Evolutionary conservation across 768 basidiomycete genomes (phyloP).

Genomic region (Amanita fuliginea): DNA sequence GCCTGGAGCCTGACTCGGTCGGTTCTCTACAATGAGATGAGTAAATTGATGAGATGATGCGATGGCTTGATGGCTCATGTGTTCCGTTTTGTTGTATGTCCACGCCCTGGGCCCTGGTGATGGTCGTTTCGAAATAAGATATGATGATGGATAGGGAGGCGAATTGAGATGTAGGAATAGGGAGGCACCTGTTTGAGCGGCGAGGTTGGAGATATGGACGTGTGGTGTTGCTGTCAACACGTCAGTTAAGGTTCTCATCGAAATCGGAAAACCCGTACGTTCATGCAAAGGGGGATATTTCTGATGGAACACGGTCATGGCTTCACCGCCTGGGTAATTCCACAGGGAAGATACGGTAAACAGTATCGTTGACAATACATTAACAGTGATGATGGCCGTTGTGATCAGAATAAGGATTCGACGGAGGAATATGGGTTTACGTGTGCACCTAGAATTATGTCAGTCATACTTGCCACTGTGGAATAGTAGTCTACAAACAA

Average conservation of each 20-base stretch:
- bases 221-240: slow-evolving; percentile 19
- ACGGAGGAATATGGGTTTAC: slow-evolving; percentile 35
- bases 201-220: slow-evolving; percentile 76
- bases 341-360: slow-evolving; percentile 45
- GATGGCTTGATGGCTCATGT: slow-evolving; percentile 30
- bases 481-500: slow-evolving; percentile 36
- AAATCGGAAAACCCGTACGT: background rate
- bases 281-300: slow-evolving; percentile 18
- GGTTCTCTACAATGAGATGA: slow-evolving; percentile 51
- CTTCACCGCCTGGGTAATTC: slow-evolving; percentile 89
- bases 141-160: slow-evolving; percentile 30
- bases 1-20: slow-evolving; percentile 14
- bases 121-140: slow-evolving; percentile 8
- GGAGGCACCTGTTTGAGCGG: slow-evolving; percentile 84
- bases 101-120: slow-evolving; percentile 22
- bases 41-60: slow-evolving; percentile 34
- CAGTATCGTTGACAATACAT: slow-evolving; percentile 40
- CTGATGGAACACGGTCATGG: slow-evolving; percentile 52
- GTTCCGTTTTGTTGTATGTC: slow-evolving; percentile 81
- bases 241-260: background rate
- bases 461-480: background rate
- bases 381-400: slow-evolving; percentile 37
- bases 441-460: slow-evolving; percentile 10
- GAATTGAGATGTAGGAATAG: slow-evolving; percentile 71
- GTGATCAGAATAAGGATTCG: slow-evolving; percentile 33